Evolutionary conservation across 768 basidiomycete species (phyloP).

Genomic region (Pholiota microspora): DNA sequence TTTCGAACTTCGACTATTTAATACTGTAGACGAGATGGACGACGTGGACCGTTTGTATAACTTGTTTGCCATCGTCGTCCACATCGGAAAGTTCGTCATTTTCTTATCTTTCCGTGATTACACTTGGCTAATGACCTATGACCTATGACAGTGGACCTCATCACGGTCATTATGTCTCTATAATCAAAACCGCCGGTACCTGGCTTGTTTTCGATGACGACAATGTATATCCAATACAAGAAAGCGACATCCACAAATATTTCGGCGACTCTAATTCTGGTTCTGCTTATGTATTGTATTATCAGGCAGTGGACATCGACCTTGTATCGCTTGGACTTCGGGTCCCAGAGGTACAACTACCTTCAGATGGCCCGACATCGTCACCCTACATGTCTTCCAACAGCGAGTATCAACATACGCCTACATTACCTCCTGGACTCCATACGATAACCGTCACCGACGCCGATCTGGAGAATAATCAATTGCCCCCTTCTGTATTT

Average conservation of each 20-base stretch:
- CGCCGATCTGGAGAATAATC: slow-evolving; percentile 25
- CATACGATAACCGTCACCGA: slow-evolving; percentile 12
- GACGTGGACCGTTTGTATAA: slow-evolving; percentile 93
- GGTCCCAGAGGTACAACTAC: slow-evolving; percentile 26
- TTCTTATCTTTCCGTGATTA: slow-evolving; percentile 14
- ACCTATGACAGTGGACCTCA: slow-evolving; percentile 76
- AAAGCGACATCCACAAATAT: slow-evolving; percentile 88
- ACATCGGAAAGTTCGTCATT: slow-evolving; percentile 88
- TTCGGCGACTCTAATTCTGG: slow-evolving; percentile 90
- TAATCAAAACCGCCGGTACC: slow-evolving; percentile 78
- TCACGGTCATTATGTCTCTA: slow-evolving; percentile 96
- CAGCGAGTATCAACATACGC: slow-evolving; percentile 19
- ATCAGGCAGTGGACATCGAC: slow-evolving; percentile 91
- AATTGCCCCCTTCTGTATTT: slow-evolving; percentile 19
- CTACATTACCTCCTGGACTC: slow-evolving; percentile 30
- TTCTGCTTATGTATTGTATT: slow-evolving; percentile 95
- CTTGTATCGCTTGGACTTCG: slow-evolving; percentile 67
- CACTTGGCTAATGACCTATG: slow-evolving; percentile 11
- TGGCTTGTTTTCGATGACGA: slow-evolving; percentile 99
- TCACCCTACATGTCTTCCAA: slow-evolving; percentile 15
- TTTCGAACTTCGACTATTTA: slow-evolving; percentile 90
- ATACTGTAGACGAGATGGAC: slow-evolving; percentile 91
- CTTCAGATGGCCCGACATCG: slow-evolving; percentile 20
- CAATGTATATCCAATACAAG: slow-evolving; percentile 82
- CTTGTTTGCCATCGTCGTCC: slow-evolving; percentile 96